Evolutionary conservation across 345 rosid genomes (phyloP).

Genomic region (Moricandia arvensis): DNA sequence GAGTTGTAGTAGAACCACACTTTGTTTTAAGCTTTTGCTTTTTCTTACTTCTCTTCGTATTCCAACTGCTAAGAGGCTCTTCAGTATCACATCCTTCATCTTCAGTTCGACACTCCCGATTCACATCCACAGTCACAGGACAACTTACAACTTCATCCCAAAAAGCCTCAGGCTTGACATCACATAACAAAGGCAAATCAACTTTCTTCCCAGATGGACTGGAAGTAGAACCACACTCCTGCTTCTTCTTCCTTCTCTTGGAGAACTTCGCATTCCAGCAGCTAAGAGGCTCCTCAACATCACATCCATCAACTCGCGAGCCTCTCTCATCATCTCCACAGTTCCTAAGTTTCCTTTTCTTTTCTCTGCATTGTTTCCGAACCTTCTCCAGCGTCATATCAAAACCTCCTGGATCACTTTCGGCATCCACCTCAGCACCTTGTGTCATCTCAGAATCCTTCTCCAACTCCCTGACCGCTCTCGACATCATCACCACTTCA

Average conservation of each 20-base stretch:
- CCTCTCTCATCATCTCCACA: slow-evolving; percentile 14
- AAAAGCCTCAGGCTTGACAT: slow-evolving; percentile 44
- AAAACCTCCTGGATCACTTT: slow-evolving; percentile 28
- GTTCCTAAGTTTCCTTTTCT: slow-evolving; percentile 50
- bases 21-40: slow-evolving; percentile 38
- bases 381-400: slow-evolving; percentile 55
- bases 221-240: slow-evolving; percentile 8
- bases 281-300: slow-evolving; percentile 53
- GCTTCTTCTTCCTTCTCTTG: slow-evolving; percentile 41
- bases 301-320: slow-evolving; percentile 43
- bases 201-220: slow-evolving; percentile 1
- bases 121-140: background rate
- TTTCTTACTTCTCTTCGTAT: slow-evolving; percentile 39
- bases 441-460: slow-evolving; percentile 17
- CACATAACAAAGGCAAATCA: slow-evolving; percentile 24
- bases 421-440: slow-evolving; percentile 26
- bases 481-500: slow-evolving; percentile 19
- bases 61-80: slow-evolving; percentile 56
- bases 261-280: slow-evolving; percentile 46
- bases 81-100: slow-evolving; percentile 48
- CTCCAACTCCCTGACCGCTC: slow-evolving; percentile 33
- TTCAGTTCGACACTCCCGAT: background rate
- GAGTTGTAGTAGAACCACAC: slow-evolving; percentile 2
- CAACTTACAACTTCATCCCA: slow-evolving; percentile 21
- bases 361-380: slow-evolving; percentile 49